Percentiles rank a stretch among this genome's conserved stretches.
Evolutionary conservation across 2,329 filamentous ascomycete genomes (phyloP).

Genomic region (Incumbomyces delicatus): DNA sequence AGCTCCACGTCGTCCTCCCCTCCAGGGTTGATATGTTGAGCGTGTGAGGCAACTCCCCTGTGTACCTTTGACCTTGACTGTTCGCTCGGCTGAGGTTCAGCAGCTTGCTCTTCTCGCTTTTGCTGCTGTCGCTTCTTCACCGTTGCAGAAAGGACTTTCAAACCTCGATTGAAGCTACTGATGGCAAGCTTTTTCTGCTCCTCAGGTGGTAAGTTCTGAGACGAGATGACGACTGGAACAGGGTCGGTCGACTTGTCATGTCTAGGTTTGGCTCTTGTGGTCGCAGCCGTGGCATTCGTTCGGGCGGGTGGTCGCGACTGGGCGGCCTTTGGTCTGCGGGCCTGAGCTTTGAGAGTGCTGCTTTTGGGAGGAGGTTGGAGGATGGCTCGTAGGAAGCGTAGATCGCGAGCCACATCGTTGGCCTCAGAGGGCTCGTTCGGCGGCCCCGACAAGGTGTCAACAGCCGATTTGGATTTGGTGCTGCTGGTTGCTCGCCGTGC

Average conservation of each 20-base stretch:
- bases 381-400: conserved; percentile 6
- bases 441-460: background rate
- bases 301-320: conserved; percentile 14
- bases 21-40: background rate
- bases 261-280: conserved; percentile 17
- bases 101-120: conserved; percentile 14
- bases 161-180: conserved; percentile 36
- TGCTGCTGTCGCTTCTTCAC: conserved; percentile 7
- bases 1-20: conserved; percentile 23
- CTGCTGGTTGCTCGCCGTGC: no score
- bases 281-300: conserved; percentile 17
- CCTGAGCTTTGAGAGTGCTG: background rate
- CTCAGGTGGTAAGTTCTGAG: conserved; percentile 24
- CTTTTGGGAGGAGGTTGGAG: background rate
- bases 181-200: conserved; percentile 35
- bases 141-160: conserved; percentile 28
- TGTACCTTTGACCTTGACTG: conserved; percentile 1
- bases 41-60: background rate
- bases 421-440: background rate
- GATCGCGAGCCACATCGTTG: background rate
- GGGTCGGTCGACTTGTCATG: conserved; percentile 19
- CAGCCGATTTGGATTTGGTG: background rate
- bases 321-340: conserved; percentile 1
- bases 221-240: conserved; percentile 21
- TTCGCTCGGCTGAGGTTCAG: conserved; percentile 7